Base-by-base conservation (phyloP, 2,329 filamentous ascomycete genomes). In the Diaporthe citriasiana region DNA sequence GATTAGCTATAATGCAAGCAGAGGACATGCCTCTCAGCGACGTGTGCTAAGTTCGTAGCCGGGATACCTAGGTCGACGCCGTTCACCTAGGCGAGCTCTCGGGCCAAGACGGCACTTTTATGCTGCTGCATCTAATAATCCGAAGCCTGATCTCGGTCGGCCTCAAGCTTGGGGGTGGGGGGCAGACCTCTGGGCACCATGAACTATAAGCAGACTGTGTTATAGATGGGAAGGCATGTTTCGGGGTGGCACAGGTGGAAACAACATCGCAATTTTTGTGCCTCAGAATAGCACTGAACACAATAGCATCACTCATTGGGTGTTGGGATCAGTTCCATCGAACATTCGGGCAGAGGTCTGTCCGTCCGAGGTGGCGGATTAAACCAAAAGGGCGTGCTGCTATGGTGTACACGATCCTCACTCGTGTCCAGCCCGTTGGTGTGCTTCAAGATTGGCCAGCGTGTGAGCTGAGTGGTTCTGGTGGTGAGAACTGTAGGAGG, bases 121-220 rank as follows among this genome's bases (percentile, higher is more conserved):
- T 65, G 66, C 40, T 73, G 72, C 45, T 71, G 57, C 13, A 40
- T 50, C 45, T 40, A 66, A 57, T 71, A 60, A 50, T 65, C 66
- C 69, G 57, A 47, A 53, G 30, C 59, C 47, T 53, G 50, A 40
- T 42, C 59, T 42, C 63, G 50, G 56, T 51, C 42, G 69, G 22
- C 57, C 45, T 53, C 56, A 57, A 22, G 27, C 45, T 33, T n/a
- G n/a, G n/a, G n/a, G n/a, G n/a, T n/a, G n/a, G 33, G 56, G 47
- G 59, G 7, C 25, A 27, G 33, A 25, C 63, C 27, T 33, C 45
- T 63, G 19, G 22, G 27, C 42, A 45, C 47, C 56, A 71, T 59
- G 35, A 63, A 42, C 33, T 63, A 33, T 63, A 71, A 42, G 25
- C 33, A 33, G 15, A 19, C n/a, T 33, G n/a, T 55, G 25, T 51